Percentiles rank a stretch among this genome's conserved stretches.
Conservation (phyloP, 164 flowering plant genomes). For the Aristolochia fimbriata region DNA sequence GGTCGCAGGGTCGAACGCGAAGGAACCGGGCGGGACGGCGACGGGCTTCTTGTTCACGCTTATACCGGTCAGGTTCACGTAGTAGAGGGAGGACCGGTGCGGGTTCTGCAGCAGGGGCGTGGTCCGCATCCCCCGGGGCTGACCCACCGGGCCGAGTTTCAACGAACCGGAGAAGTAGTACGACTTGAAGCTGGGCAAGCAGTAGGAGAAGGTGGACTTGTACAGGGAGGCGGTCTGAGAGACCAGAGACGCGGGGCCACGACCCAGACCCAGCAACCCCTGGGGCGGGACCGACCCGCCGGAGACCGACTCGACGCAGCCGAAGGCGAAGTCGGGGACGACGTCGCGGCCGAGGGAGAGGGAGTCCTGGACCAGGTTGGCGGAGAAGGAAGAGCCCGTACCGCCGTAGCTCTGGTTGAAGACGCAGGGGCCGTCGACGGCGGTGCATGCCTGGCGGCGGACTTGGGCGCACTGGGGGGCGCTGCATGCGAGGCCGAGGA, state of each 20-base stretch:
- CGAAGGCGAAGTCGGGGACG: slow-evolving; percentile 54
- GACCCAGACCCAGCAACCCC: slow-evolving; percentile 87
- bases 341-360: slow-evolving; percentile 31
- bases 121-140: slow-evolving; percentile 55
- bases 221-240: slow-evolving; percentile 62
- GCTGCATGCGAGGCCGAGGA: slow-evolving; percentile 42
- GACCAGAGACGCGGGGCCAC: slow-evolving; percentile 68
- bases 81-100: slow-evolving; percentile 75
- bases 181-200: slow-evolving; percentile 78
- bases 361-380: slow-evolving; percentile 53
- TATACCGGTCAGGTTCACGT: slow-evolving; percentile 71
- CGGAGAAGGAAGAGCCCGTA: slow-evolving; percentile 49
- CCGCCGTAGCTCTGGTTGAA: slow-evolving; percentile 84
- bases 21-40: slow-evolving; percentile 31
- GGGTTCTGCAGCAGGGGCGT: slow-evolving; percentile 79
- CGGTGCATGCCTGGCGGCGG: slow-evolving; percentile 51
- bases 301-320: slow-evolving; percentile 48
- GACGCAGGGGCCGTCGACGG: slow-evolving; percentile 32
- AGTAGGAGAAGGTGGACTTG: slow-evolving; percentile 74
- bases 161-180: slow-evolving; percentile 89
- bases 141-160: slow-evolving; percentile 64
- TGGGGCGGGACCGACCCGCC: slow-evolving; percentile 72
- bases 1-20: slow-evolving; percentile 54
- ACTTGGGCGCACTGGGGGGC: slow-evolving; percentile 52
- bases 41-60: slow-evolving; percentile 53